phyloP scores from a whole-genome alignment of 140 eudicot genomes.

The Oenanthe javanica region DNA sequence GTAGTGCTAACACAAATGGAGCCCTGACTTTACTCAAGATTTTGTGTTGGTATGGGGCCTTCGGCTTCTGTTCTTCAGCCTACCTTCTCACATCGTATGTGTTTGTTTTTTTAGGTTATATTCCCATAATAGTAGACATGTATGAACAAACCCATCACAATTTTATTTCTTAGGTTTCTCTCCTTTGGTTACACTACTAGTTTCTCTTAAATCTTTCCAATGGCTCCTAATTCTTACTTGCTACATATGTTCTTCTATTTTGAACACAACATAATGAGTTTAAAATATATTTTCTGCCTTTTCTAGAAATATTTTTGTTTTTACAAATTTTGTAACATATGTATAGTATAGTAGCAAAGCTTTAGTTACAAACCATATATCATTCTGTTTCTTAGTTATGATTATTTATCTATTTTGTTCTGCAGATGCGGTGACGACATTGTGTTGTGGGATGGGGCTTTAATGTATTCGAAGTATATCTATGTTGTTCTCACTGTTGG shows the following conservation, averaged over 20 bases:
- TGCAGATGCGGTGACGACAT: slow-evolving; percentile 10
- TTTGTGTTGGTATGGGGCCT: no score
- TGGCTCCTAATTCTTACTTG: not conserved
- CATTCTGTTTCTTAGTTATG: not conserved
- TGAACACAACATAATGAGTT: not conserved
- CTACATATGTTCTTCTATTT: not conserved
- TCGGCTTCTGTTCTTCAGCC: no score
- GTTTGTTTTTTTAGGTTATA: no score
- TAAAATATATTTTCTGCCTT: not conserved
- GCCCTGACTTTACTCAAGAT: no score
- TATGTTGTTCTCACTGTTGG: not conserved
- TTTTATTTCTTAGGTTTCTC: not conserved
- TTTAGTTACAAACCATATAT: not conserved
- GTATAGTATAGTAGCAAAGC: no score
- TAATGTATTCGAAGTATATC: not conserved
- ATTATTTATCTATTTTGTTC: not conserved
- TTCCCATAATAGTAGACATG: not conserved
- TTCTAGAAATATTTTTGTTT: not conserved
- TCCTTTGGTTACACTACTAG: not conserved
- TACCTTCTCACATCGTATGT: no score
- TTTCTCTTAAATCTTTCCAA: not conserved
- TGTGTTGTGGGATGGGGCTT: not conserved
- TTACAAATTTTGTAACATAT: not conserved
- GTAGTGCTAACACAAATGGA: no score
- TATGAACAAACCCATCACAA: not conserved